Evolutionary conservation across 1,284 basidiomycete genomes (phyloP).

Genomic region (Termitomyces sp.): DNA sequence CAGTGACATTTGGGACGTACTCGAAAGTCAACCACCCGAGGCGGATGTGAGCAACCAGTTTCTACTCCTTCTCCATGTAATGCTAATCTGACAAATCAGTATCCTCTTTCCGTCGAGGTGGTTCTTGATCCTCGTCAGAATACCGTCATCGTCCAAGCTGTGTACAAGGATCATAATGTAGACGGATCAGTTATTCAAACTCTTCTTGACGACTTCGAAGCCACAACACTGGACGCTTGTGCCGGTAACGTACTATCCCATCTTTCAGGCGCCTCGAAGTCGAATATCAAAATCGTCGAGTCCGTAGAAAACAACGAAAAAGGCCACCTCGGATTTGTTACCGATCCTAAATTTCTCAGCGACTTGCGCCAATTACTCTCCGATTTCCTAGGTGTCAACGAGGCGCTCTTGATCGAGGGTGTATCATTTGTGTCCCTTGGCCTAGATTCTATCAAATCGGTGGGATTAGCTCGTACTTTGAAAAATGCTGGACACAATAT

Average conservation of each 20-base stretch:
- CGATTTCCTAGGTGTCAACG: slow-evolving; percentile 31
- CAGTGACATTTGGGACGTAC: slow-evolving; percentile 22
- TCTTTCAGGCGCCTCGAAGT: not conserved
- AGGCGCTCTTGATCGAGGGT: slow-evolving; percentile 22
- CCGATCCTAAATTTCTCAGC: slow-evolving; percentile 8
- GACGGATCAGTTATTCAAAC: slow-evolving; percentile 16
- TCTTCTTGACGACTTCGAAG: slow-evolving; percentile 24
- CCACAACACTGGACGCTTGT: slow-evolving; percentile 6
- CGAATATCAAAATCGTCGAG: not conserved
- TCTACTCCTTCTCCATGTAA: not conserved
- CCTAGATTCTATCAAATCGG: slow-evolving; percentile 44
- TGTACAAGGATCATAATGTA: slow-evolving; percentile 26
- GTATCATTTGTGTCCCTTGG: slow-evolving; percentile 42
- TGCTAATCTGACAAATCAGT: slow-evolving; percentile 25
- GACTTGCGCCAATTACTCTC: slow-evolving; percentile 27
- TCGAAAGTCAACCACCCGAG: slow-evolving; percentile 36
- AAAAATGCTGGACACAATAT: slow-evolving; percentile 16
- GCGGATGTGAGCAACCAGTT: slow-evolving; percentile 35
- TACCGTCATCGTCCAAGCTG: slow-evolving; percentile 25
- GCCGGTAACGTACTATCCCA: not conserved
- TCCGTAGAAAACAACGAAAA: not conserved
- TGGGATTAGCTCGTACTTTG: slow-evolving; percentile 34
- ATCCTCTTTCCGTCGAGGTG: slow-evolving; percentile 40
- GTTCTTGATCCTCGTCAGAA: slow-evolving; percentile 31
- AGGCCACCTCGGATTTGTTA: not conserved